Evolutionary conservation across 345 rosid species (phyloP).

Genomic region (Noccaea caerulescens): DNA sequence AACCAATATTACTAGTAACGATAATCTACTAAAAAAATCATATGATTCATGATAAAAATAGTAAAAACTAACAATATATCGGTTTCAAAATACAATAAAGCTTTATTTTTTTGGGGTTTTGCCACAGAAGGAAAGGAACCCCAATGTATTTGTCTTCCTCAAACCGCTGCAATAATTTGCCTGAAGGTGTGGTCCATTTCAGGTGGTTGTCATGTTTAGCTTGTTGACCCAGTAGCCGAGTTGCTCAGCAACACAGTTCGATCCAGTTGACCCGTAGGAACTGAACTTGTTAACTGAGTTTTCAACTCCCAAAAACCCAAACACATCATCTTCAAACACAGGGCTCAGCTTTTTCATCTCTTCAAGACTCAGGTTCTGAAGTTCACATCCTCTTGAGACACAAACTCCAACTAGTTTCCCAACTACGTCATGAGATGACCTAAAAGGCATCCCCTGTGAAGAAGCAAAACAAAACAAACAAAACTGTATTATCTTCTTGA

Average conservation of each 20-base stretch:
- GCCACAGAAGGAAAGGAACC: neutral
- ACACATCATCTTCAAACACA: slow-evolving; percentile 73
- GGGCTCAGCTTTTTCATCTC: slow-evolving; percentile 68
- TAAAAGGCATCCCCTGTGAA: slow-evolving; percentile 81
- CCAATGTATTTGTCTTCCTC: slow-evolving; percentile 5
- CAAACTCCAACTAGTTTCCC: slow-evolving; percentile 89
- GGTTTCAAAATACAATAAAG: slow-evolving; percentile 11
- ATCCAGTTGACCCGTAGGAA: slow-evolving; percentile 82
- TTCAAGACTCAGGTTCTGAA: slow-evolving; percentile 70
- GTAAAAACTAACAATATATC: neutral
- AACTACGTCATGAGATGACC: slow-evolving; percentile 93
- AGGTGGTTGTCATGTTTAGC: slow-evolving; percentile 45
- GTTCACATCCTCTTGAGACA: slow-evolving; percentile 69
- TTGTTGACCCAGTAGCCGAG: slow-evolving; percentile 66
- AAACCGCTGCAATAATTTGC: slow-evolving; percentile 8
- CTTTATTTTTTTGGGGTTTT: slow-evolving; percentile 9
- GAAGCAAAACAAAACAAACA: neutral
- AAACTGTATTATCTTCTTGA: neutral
- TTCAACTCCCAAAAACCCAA: slow-evolving; percentile 74
- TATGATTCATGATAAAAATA: neutral
- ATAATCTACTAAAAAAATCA: no score
- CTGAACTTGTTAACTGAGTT: slow-evolving; percentile 77
- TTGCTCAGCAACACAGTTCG: slow-evolving; percentile 63
- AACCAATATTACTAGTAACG: no score
- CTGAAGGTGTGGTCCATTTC: slow-evolving; percentile 14